Base-by-base conservation (phyloP, 2,329 filamentous ascomycete genomes). In the Plenodomus lindquistii region DNA sequence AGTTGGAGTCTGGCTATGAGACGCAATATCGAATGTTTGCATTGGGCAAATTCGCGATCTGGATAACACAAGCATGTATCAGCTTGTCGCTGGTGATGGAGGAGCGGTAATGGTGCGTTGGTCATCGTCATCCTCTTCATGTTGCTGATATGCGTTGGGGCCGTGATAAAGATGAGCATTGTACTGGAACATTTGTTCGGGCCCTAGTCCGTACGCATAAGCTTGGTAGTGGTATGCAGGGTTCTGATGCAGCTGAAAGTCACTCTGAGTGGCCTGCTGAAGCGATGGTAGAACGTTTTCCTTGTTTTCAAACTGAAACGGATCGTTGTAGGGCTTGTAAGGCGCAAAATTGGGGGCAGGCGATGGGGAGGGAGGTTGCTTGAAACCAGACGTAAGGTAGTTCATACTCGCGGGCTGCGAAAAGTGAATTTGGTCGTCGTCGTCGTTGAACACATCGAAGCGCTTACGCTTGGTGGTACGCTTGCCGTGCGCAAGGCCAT, bases 401-500 rank as follows among this genome's bases (percentile, higher is more conserved):
- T 62, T 65, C 56, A 72, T 62, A 24, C 43, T 53, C 5, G 61
- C 62, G 24, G 71, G 66, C 40, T 70, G 69, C 15, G 53, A 53
- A 40, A 71, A 71, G 5, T 67, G 46, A 19, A 62, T 49, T 4
- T 67, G 61, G 13, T 67, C 62, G 5, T 47, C 44, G 15, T 76
- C 69, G 37, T 77, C 74, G 38, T 75, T 69, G 52, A 73, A 76
- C 42, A 78, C 72, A 34, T 73, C 69, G 35, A 78, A 69, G 16
- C 65, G 63, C 50, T 72, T 73, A 15, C 65, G 65, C 59, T 72
- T 67, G 2, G 59, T 44, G 44, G 52, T 68, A 46, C 61, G 62
- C 8, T 61, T 62, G 17, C 52, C 59, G 18, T 63, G 45, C 10
- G 51, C 57, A 41, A 70, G 68, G 4, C 59, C 63, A 37, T 70